Conservation (phyloP, 163 green algal species). For the Coccomyxa subellipsoidea region DNA sequence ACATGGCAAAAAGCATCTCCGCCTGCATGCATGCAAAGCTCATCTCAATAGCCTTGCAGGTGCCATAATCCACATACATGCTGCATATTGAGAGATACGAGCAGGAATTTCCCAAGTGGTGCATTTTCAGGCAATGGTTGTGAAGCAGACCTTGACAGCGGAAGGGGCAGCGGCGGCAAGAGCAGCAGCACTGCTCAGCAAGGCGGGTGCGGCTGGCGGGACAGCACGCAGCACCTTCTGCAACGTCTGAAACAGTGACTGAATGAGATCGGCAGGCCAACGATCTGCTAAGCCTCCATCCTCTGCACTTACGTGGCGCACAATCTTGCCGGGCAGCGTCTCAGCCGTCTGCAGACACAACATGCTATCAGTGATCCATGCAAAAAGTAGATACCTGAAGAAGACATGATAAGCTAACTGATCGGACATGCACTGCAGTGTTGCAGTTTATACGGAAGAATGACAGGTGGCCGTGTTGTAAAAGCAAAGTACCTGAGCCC, state of each 20-base stretch:
- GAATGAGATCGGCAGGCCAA: conserved; percentile 29
- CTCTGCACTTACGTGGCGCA: background rate
- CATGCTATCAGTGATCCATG: no score
- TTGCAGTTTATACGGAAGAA: background rate
- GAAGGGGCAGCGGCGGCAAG: conserved; percentile 51
- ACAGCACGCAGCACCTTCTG: conserved; percentile 21
- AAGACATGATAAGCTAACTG: background rate
- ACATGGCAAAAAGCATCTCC: conserved; percentile 54
- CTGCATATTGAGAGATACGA: no score
- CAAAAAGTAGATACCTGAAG: background rate
- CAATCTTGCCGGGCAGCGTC: background rate
- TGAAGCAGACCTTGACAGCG: conserved; percentile 29
- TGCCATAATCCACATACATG: no score
- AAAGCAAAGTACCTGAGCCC: conserved; percentile 34
- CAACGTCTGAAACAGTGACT: conserved; percentile 19
- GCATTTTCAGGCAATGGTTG: no score
- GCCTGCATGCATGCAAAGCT: conserved; percentile 19
- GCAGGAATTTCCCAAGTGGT: no score
- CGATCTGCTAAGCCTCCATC: background rate
- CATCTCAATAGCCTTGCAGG: background rate
- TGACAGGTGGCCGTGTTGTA: background rate
- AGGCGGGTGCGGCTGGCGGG: conserved; percentile 7
- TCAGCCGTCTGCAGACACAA: background rate
- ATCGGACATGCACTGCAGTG: background rate
- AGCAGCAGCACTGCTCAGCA: conserved; percentile 36